Conservation (phyloP, 345 rosid genomes). For the Laguncularia racemosa region DNA sequence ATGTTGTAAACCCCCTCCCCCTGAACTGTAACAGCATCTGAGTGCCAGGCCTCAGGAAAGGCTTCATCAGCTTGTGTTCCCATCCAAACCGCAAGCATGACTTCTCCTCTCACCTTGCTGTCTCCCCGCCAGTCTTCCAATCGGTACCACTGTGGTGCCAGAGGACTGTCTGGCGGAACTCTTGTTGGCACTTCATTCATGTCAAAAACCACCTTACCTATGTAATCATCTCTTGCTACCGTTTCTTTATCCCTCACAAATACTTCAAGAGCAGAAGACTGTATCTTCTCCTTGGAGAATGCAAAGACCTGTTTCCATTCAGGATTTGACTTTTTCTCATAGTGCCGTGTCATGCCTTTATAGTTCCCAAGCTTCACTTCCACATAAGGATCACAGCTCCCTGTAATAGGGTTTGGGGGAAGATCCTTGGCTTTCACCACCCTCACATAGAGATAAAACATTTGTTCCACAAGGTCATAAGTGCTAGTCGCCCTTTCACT, state of each 20-base stretch:
- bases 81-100: constrained; percentile 95
- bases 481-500: constrained; percentile 80
- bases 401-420: constrained; percentile 58
- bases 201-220: constrained; percentile 77
- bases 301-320: constrained; percentile 89
- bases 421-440: constrained; percentile 85
- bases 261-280: constrained; percentile 70
- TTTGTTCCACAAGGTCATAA: constrained; percentile 87
- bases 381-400: constrained; percentile 70
- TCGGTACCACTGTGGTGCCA: constrained; percentile 93
- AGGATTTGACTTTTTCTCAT: constrained; percentile 66
- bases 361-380: constrained; percentile 87
- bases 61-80: constrained; percentile 98
- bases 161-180: constrained; percentile 93
- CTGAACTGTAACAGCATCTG: constrained; percentile 67
- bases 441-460: constrained; percentile 71
- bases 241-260: constrained; percentile 69
- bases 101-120: constrained; percentile 58
- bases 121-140: constrained; percentile 55
- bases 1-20: constrained; percentile 73
- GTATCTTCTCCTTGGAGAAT: constrained; percentile 77
- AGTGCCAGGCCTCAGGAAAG: constrained; percentile 91
- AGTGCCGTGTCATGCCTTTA: constrained; percentile 70
- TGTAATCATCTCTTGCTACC: constrained; percentile 69
- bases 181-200: constrained; percentile 90